Conservation (phyloP, 768 basidiomycete genomes). For the Chalciporus piperatus region DNA sequence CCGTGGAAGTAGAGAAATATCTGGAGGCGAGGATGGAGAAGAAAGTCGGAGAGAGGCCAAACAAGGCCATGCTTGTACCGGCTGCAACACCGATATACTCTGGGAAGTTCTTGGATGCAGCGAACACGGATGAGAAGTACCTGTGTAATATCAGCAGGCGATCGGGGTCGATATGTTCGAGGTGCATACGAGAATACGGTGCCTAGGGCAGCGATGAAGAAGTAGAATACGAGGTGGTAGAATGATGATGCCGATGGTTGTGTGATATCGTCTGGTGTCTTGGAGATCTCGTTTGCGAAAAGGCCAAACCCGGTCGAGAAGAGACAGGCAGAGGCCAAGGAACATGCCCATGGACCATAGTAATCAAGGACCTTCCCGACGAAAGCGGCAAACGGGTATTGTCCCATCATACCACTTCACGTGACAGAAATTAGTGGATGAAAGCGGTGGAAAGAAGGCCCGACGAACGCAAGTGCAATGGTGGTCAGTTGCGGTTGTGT, state of each 20-base stretch:
- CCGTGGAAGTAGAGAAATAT: constrained; percentile 51
- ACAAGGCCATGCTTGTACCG: constrained; percentile 66
- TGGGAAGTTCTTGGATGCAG: constrained; percentile 71
- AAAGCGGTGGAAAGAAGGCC: constrained; percentile 29
- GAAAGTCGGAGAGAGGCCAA: constrained; percentile 79
- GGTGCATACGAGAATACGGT: constrained; percentile 66
- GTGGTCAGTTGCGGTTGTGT: constrained; percentile 78
- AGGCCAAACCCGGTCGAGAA: constrained; percentile 61
- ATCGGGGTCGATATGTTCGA: background rate
- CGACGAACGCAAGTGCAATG: constrained; percentile 68
- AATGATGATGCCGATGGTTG: constrained; percentile 45
- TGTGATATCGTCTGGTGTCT: constrained; percentile 37
- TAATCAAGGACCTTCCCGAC: constrained; percentile 68
- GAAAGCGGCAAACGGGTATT: constrained; percentile 72
- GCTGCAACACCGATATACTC: constrained; percentile 61
- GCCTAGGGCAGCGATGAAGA: constrained; percentile 63
- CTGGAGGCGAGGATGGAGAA: constrained; percentile 62
- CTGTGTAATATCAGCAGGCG: constrained; percentile 22
- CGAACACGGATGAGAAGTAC: constrained; percentile 73
- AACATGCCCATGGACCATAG: constrained; percentile 67
- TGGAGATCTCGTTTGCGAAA: constrained; percentile 58
- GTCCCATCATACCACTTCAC: constrained; percentile 73
- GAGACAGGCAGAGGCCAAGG: constrained; percentile 55
- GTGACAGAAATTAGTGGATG: background rate
- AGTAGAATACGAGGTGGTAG: constrained; percentile 51